These are phyloP conservation scores for Purshia tridentata DNA, from an alignment of 306 rosid species.

Conservation along the genomic window DNA sequence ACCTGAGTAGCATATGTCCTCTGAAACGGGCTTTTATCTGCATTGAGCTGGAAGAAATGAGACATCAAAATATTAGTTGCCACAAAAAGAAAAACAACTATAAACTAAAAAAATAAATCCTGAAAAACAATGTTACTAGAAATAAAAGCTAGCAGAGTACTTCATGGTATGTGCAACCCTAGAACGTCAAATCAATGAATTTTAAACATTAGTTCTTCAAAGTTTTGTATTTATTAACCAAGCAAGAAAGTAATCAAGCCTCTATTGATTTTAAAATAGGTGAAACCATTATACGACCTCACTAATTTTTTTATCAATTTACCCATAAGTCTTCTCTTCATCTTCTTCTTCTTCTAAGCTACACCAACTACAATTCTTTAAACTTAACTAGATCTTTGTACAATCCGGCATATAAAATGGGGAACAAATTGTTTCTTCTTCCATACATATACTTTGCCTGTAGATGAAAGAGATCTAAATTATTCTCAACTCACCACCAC, in stretches of 20 bases:
- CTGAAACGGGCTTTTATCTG: slow-evolving; percentile 97
- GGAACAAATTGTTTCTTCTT: background rate
- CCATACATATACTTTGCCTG: background rate
- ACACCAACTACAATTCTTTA: background rate
- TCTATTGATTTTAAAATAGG: background rate
- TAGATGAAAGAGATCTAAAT: background rate
- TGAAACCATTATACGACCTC: background rate
- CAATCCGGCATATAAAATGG: background rate
- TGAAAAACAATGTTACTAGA: slow-evolving; percentile 21
- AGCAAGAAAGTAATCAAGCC: background rate
- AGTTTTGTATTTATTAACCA: background rate
- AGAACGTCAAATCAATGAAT: background rate
- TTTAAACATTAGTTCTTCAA: background rate
- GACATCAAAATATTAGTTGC: slow-evolving; percentile 20
- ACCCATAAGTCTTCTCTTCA: background rate
- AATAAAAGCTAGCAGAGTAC: slow-evolving; percentile 1
- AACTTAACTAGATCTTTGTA: background rate
- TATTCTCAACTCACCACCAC: background rate
- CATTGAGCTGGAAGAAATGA: slow-evolving; percentile 71
- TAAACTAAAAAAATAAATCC: slow-evolving; percentile 4
- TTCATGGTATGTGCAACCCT: background rate
- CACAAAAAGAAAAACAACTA: background rate
- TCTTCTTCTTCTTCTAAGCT: background rate
- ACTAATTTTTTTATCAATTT: background rate
- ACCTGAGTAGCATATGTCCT: slow-evolving; percentile 98